Base-by-base conservation (phyloP, 2,329 filamentous ascomycete genomes). In the Fusarium sterilihyphosum region DNA sequence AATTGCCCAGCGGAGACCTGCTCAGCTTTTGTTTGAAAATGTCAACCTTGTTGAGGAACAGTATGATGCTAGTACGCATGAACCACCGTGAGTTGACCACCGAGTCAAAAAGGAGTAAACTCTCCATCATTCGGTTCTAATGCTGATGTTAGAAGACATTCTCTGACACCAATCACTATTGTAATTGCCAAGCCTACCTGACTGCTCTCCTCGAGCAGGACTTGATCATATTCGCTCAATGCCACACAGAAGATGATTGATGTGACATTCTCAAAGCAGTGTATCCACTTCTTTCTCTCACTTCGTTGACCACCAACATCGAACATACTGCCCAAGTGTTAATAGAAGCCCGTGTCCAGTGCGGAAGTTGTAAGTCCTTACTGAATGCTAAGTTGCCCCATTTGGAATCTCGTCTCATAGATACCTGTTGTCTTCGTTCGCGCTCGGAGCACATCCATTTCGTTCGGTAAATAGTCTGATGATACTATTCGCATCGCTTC, bases 101-200 rank as follows among this genome's bases (percentile, higher is more conserved):
- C 3, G 96, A 98, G 84, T 99, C 96, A 82, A 99, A 99, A 9
- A 99, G 89, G 22, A 98, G 90, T 60, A 99, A 84, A 80, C 95
- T 98, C 84, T 99, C 96, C 94, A 98, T 98, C 96, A 99, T 99
- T 73, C 96, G 96, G 83, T 99, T 99, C 94, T 98, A 77, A 47
- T 29, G n/a, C 40, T n/a, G 10, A 54, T 31, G 60, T 78, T 52
- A 79, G 63, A 35, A 41, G 40, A 22, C 17, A 47, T 7, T 22
- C 13, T 26, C 18, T 10, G 24, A 18, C 26, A 35, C 16, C 20
- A 22, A 31, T 14, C 22, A 22, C 59, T n/a, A 8, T 52, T 74
- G 65, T 26, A 14, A 49, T 59, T 24, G 17, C 46, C 46, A 20
- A 64, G 41, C 44, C 58, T 89, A 77, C 95, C 88, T 98, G 96